Base-by-base conservation (phyloP, 331 rosid genomes). In the Acacia pycnantha region DNA sequence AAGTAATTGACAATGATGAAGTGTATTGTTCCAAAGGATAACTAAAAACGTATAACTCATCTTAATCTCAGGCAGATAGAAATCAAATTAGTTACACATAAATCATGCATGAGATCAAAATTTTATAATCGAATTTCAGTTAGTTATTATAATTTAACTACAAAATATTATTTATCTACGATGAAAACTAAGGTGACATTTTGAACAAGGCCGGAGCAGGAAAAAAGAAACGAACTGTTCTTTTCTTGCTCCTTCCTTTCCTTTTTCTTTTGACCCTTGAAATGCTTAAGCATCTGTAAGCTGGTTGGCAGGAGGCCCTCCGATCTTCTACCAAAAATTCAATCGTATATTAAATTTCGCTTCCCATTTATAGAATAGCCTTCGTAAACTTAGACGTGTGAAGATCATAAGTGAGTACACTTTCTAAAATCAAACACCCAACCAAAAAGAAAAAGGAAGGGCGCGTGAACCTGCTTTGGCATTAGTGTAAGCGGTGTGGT, bases 401-500 rank as follows among this genome's bases (percentile, higher is more conserved):
- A 12, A 54, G 15, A 13, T n/a, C 24, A 56, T 3, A 35, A n/a
- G 62, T 21, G 18, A 53, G 79, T 1, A 58, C 2, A 76, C 16
- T 58, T 40, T 76, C 35, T 8, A 10, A 22, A 35, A 41, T 59
- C 2, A 37, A 78, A 65, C 13, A 14, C 41, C 11, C 0, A 21
- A 33, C 11, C 1, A 21, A 24, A 26, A 51, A 22, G 6, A 10
- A 22, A 22, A 58, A 3, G 54, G 54, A 54, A 7, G 27, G 27
- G n/a, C 8, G 31, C 31, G 59, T 41, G 62, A 29, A 92, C 98
- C 98, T 87, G 99, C 94, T 90, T 95, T 95, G 73, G 97, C 92
- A 73, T 76, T 89, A 18, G 99, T 95, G 88, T 89, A 95, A 50
- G 86, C 99, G 40, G 94, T 92, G 84, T 90, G 84, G 77, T 92